These are phyloP conservation scores for Rhodotorula toruloides DNA, from an alignment of 768 basidiomycete species.

Conservation along the genomic window DNA sequence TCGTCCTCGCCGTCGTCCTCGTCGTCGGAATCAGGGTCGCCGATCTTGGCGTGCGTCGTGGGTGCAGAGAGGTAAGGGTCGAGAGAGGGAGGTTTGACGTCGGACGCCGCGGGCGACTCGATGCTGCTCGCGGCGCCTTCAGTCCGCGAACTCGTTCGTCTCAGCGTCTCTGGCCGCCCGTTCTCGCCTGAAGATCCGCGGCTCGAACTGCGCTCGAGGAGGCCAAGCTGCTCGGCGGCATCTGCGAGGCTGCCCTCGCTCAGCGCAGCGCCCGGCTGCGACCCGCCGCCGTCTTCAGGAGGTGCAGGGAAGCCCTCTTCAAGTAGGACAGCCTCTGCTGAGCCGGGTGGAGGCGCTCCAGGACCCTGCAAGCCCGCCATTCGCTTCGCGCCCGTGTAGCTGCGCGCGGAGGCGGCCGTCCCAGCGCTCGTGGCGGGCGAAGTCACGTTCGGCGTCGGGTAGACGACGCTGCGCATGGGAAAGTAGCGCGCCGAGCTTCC, in stretches of 20 bases:
- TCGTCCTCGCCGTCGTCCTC: not conserved
- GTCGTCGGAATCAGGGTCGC: conserved; percentile 22
- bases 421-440: not conserved
- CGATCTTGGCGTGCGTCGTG: conserved; percentile 31
- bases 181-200: not conserved
- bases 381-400: not conserved
- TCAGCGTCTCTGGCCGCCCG: not conserved
- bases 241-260: not conserved
- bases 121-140: not conserved
- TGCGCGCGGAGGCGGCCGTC: not conserved
- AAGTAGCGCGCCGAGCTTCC: conserved; percentile 15
- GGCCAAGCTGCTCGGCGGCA: not conserved
- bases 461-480: conserved; percentile 33
- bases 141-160: not conserved
- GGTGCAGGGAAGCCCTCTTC: conserved; percentile 1
- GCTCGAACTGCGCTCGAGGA: not conserved
- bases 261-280: not conserved
- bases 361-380: not conserved
- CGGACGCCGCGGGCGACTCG: not conserved
- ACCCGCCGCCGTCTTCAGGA: not conserved
- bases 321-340: not conserved
- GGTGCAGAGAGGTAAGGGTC: conserved; percentile 25
- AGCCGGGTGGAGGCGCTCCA: not conserved
- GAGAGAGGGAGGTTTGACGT: conserved; percentile 14
- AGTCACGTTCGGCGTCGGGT: conserved; percentile 11